Conservation (phyloP, 257 asterid genomes). For the Nicotiana tabacum region DNA sequence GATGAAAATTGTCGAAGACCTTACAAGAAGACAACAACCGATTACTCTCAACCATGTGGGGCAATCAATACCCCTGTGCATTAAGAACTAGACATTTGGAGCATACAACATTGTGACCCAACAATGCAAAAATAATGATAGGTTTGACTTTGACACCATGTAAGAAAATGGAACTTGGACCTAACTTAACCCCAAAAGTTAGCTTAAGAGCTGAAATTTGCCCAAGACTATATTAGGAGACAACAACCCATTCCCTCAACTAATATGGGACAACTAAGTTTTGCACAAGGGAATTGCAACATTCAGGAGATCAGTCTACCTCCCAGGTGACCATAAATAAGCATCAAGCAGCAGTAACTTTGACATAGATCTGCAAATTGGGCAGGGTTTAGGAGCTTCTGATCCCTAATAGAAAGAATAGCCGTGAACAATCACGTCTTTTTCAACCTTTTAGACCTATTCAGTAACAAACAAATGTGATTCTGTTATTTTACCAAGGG, state of each 20-base stretch:
- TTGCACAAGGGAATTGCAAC: neutral
- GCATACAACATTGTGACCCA: neutral
- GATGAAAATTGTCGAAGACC: neutral
- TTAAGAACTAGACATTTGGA: neutral
- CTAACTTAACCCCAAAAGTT: neutral
- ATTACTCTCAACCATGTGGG: too few relatives aligned
- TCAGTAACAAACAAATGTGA: neutral
- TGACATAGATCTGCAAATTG: neutral
- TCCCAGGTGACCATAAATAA: neutral
- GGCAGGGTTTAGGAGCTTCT: neutral
- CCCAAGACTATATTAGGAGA: neutral
- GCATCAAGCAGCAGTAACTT: neutral
- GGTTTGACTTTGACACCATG: neutral
- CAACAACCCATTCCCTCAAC: neutral
- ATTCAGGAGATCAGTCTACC: neutral
- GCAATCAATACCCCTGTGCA: neutral
- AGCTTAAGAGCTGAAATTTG: neutral
- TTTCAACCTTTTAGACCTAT: neutral
- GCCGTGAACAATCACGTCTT: neutral
- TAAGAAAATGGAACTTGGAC: neutral
- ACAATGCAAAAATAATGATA: neutral
- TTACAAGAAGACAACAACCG: too few relatives aligned
- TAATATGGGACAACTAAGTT: neutral
- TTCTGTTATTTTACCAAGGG: neutral
- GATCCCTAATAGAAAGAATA: neutral